Evolutionary conservation across 192 early-diverging fungal species (phyloP), one percentile per base, ranked within the genome.

Genomic region (Backusella parvicylindrica): DNA sequence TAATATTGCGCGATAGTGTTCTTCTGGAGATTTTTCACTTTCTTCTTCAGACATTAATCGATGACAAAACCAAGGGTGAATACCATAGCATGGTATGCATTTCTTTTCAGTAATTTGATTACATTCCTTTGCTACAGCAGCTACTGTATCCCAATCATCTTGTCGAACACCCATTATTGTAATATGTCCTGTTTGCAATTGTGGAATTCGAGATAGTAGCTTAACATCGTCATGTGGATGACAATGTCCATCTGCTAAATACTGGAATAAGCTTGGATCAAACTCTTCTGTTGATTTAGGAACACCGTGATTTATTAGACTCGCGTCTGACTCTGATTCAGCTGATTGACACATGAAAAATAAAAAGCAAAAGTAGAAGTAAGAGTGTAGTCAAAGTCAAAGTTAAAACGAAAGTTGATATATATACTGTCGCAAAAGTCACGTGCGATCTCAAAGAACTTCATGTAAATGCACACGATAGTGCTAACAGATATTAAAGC

Each of bases 51-150:
- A 33, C 32, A 47, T 38, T 8, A 79, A 26, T 30, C 63, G 47
- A 50, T 82, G 74, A 16, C 43, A 23, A 56, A 71, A 82, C 81
- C 81, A 82, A 31, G 81, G 81, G 21, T 82, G 81, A 49, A 79
- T 63, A 33, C 81, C 81, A 76, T 73, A 82, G 26, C 77, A 68
- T 6, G 81, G 81, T 6, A 82, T 30, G 26, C 74, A 75, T 56
- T 79, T 82, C 13, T 47, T 43, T 28, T 64, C 31, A 11, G 36
- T 5, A 0, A 35, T n/a, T 13, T 64, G 11, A 1, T 64, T 65
- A 21, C 66, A 81, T 53, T 43, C 33, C 21, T 50, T 50, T 15
- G 69, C 70, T 56, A 82, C 76, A 8, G 33, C 38, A 15, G 74
- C 18, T 0, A 82, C 81, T 0, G 16, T 35, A 50, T 72, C 71